These are phyloP conservation scores for Blastomyces silverae DNA, from an alignment of 2,329 filamentous ascomycete species.

Conservation along the genomic window DNA sequence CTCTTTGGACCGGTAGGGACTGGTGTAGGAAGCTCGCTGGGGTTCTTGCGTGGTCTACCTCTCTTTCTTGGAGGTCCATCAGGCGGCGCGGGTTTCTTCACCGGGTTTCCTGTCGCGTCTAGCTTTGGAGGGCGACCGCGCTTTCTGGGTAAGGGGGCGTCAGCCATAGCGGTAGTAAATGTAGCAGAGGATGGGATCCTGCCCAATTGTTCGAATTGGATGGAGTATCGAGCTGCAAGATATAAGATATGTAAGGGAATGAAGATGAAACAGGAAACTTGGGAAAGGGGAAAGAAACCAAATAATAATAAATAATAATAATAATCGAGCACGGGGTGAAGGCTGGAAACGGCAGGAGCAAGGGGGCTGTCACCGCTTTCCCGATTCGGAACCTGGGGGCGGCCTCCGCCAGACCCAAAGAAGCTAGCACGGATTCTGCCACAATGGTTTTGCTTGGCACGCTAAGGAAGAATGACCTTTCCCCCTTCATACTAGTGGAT, in stretches of 20 bases:
- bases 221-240: not conserved
- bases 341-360: not conserved
- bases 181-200: not conserved
- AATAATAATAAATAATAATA: too few relatives aligned
- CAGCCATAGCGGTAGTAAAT: not conserved
- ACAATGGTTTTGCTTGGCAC: not conserved
- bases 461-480: not conserved
- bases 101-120: constrained; percentile 15
- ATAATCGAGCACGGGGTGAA: not conserved
- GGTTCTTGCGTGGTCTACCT: constrained; percentile 18
- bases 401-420: not conserved
- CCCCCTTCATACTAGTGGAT: not conserved
- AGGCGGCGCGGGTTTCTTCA: constrained; percentile 11
- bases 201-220: not conserved
- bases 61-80: constrained; percentile 19
- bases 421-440: not conserved
- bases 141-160: constrained; percentile 14
- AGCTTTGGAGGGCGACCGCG: constrained; percentile 20
- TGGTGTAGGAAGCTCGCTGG: constrained; percentile 2
- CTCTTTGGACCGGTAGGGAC: constrained; percentile 8
- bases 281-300: not conserved
- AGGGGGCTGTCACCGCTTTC: not conserved
- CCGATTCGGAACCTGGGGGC: not conserved
- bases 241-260: not conserved
- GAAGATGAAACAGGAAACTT: not conserved